These are phyloP conservation scores for Aspergillus ustus DNA, from an alignment of 2,329 filamentous ascomycete genomes.

Conservation along the genomic window DNA sequence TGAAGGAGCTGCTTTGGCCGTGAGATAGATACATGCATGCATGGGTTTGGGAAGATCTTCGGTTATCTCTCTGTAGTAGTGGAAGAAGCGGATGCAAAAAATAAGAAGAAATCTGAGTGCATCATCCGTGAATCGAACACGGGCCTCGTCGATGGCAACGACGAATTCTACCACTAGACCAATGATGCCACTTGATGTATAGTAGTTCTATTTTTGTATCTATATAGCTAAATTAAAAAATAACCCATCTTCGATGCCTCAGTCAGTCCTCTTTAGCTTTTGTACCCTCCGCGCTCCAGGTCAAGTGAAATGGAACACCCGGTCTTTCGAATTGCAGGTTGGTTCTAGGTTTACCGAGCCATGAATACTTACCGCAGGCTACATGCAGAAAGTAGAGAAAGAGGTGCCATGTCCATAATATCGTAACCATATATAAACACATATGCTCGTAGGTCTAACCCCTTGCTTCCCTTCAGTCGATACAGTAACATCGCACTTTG, in stretches of 20 bases:
- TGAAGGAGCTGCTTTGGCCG: neutral
- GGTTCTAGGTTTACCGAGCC: too few relatives aligned
- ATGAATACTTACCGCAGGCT: too few relatives aligned
- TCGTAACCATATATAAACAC: neutral
- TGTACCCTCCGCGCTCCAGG: too few relatives aligned
- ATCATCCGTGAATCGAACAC: conserved; percentile 54
- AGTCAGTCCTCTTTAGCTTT: too few relatives aligned
- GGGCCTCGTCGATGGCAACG: conserved; percentile 53
- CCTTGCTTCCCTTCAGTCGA: neutral
- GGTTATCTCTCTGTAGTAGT: too few relatives aligned
- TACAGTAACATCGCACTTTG: neutral
- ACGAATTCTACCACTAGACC: conserved; percentile 53
- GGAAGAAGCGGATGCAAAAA: neutral
- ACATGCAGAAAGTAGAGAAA: too few relatives aligned
- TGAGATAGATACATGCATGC: too few relatives aligned
- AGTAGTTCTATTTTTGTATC: accelerated
- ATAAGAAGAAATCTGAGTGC: conserved; percentile 23
- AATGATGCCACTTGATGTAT: conserved; percentile 42
- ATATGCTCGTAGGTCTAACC: neutral
- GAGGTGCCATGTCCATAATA: neutral
- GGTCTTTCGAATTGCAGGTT: too few relatives aligned
- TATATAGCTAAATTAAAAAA: neutral
- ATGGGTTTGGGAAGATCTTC: too few relatives aligned
- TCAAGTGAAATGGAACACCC: too few relatives aligned
- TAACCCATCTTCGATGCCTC: too few relatives aligned